Base-by-base conservation (phyloP, 1,284 basidiomycete species). In the Leccinum huronense region DNA sequence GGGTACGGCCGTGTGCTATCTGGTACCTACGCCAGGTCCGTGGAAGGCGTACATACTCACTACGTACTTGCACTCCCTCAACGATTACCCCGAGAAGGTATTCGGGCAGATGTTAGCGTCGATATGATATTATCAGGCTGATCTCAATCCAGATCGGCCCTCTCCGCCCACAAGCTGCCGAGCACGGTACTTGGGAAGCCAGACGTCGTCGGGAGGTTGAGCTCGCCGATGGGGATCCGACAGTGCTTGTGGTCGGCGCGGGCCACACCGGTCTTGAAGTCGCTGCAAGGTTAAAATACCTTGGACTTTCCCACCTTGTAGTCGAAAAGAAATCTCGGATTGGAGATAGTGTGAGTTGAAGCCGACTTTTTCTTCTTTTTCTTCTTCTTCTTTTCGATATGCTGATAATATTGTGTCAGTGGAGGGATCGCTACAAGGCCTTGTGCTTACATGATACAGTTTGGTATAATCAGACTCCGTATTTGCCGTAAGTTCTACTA, bases 21-120 rank as follows among this genome's bases (percentile, higher is more conserved):
- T 75, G 0, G 72, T 53, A 0, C 73, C 73, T 0, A 6, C 60
- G 0, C 64, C 65, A 5, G 66, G 64, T 30, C 33, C 36, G 1
- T 75, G 75, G 75, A 77, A 73, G 63, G 75, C 68, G 1, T 76
- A 76, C 42, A 62, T 56, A 0, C 14, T 75, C 7, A 82, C 79
- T 67, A 86, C 85, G 0, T 78, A 80, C 63, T 75, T 86, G 36
- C 81, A 84, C 45, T 78, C 77, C 16, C 75, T 87, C 55, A 76
- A 82, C 51, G 84, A 75, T 30, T 77, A 78, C 66, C 80, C 81
- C 0, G 83, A 83, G 30, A 60, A 72, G 66, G 72, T 31, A 58
- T 30, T 14, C 14, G 54, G 30, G 27, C 6, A 19, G 30, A 56
- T 33, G 1, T 11, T 2, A 10, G 30, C 8, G 1, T 19, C 38